Evolutionary conservation across 345 rosid genomes (phyloP).

Genomic region (Orychophragmus violaceus): DNA sequence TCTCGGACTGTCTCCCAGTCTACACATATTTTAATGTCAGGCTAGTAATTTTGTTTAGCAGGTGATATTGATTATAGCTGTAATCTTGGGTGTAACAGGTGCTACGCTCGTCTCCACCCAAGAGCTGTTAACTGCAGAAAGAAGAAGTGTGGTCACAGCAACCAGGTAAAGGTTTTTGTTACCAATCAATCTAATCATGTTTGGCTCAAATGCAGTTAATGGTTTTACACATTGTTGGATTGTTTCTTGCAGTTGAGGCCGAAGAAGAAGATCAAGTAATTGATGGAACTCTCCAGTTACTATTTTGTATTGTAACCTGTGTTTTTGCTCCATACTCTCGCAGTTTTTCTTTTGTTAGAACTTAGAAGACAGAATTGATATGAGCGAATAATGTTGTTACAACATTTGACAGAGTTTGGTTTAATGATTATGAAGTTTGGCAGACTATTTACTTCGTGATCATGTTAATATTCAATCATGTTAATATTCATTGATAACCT

Average conservation of each 20-base stretch:
- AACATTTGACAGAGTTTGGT: neutral
- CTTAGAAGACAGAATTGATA: no score
- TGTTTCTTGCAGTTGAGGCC: conserved; percentile 50
- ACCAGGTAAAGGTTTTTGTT: conserved; percentile 32
- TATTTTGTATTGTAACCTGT: neutral
- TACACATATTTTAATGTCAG: neutral
- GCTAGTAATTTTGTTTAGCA: neutral
- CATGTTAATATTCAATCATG: no score
- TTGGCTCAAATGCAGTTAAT: neutral
- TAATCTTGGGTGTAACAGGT: conserved; percentile 27
- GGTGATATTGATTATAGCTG: neutral
- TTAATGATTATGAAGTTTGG: neutral
- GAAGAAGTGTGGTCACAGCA: conserved; percentile 92
- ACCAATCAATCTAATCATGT: neutral
- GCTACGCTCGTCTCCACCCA: conserved; percentile 83
- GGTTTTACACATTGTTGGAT: neutral
- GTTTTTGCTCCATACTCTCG: neutral
- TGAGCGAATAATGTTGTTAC: neutral
- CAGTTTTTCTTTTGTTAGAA: neutral
- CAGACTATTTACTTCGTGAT: neutral
- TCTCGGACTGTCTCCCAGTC: neutral
- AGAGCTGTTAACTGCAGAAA: conserved; percentile 87
- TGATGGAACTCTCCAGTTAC: neutral
- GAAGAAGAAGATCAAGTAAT: conserved; percentile 69
- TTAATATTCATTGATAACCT: no score